Evolutionary conservation across 1,284 basidiomycete genomes (phyloP).

Genomic region (Rhodotorula sp.): DNA sequence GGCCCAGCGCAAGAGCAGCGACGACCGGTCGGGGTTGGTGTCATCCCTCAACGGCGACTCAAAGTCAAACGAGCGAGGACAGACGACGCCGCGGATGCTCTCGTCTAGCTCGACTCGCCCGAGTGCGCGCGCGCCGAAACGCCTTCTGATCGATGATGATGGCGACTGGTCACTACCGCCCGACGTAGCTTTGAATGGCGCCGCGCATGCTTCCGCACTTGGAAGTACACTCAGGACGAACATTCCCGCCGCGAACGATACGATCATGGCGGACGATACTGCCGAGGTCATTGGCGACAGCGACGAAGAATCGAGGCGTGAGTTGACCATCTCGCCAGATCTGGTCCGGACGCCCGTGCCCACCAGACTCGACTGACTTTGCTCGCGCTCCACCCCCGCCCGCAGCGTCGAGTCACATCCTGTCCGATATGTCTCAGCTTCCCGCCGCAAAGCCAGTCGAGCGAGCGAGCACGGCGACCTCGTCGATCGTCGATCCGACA

Average conservation of each 20-base stretch:
- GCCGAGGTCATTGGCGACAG: slow-evolving; percentile 17
- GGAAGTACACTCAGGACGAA: too few species aligned
- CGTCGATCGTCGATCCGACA: slow-evolving; percentile 1
- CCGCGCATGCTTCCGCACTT: too few species aligned
- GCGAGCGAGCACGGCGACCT: neutral
- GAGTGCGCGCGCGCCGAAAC: too few species aligned
- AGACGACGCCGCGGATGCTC: too few species aligned
- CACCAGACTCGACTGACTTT: too few species aligned
- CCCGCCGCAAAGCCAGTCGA: neutral
- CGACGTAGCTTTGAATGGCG: too few species aligned
- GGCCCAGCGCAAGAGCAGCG: neutral
- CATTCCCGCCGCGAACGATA: neutral
- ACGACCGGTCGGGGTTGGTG: neutral
- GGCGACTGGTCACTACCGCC: too few species aligned
- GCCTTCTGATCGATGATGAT: too few species aligned
- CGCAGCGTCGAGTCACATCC: neutral
- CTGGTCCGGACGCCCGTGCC: neutral
- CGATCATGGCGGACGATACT: neutral
- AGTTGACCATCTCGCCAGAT: neutral
- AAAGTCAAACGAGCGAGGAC: too few species aligned
- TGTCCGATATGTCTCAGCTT: neutral
- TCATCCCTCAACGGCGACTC: neutral
- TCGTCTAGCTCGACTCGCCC: too few species aligned
- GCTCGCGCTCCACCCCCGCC: too few species aligned
- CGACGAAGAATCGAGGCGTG: slow-evolving; percentile 13